A percentile compares a stretch with the other conserved stretches of the same genome.
These are phyloP conservation scores for Artomyces pyxidatus DNA, from an alignment of 768 basidiomycete species.

Conservation along the genomic window DNA sequence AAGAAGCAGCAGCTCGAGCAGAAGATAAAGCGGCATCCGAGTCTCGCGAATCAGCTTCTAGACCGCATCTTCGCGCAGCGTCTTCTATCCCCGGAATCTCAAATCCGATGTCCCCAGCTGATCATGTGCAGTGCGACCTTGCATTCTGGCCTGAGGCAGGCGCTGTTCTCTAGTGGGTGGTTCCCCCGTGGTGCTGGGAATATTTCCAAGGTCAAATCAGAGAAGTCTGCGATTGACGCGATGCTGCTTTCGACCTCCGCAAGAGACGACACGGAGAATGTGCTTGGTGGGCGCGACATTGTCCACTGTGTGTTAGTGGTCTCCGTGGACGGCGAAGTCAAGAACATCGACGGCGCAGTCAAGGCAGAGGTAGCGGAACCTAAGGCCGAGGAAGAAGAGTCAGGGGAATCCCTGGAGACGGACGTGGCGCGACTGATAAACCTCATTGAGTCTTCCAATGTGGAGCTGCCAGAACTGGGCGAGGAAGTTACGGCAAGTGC, in stretches of 20 bases:
- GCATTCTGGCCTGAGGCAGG: slow-evolving; percentile 40
- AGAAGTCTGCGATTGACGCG: not conserved
- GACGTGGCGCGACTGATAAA: slow-evolving; percentile 7
- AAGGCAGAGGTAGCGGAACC: slow-evolving; percentile 17
- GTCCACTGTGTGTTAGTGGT: slow-evolving; percentile 59
- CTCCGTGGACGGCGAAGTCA: slow-evolving; percentile 39
- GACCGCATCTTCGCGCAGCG: slow-evolving; percentile 39
- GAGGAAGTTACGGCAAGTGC: slow-evolving; percentile 7
- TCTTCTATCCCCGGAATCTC: too few species aligned
- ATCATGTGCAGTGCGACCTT: slow-evolving; percentile 69
- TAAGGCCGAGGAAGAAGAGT: too few species aligned
- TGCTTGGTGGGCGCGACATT: slow-evolving; percentile 11
- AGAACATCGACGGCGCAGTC: slow-evolving; percentile 46
- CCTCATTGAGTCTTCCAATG: not conserved
- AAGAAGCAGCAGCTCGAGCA: slow-evolving; percentile 33
- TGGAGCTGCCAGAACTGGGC: slow-evolving; percentile 4
- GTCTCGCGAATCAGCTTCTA: slow-evolving; percentile 50
- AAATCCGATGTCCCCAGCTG: too few species aligned
- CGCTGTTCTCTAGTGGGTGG: slow-evolving; percentile 55
- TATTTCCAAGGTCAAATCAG: slow-evolving; percentile 17
- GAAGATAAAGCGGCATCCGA: slow-evolving; percentile 45
- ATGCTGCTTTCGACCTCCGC: not conserved
- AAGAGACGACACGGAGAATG: not conserved
- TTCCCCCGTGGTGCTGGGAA: slow-evolving; percentile 22
- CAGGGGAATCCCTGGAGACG: slow-evolving; percentile 16